Base-by-base conservation (phyloP, 192 early-diverging fungal species). In the Dimargaris cristalligena region DNA sequence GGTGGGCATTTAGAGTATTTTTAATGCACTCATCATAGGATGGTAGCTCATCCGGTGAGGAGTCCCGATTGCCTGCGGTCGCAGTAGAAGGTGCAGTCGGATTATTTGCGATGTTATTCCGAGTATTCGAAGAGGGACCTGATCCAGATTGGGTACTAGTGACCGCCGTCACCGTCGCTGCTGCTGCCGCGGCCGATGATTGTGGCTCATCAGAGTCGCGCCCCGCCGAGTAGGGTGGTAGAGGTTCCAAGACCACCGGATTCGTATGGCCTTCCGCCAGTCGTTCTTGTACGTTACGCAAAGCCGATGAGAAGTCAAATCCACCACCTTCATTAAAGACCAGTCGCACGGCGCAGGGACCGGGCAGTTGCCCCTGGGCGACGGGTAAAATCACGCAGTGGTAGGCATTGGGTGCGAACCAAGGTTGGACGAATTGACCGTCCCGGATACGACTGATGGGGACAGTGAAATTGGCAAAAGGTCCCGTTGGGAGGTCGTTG, bases 281-380 rank as follows among this genome's bases (percentile, higher is more conserved):
- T 4, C 54, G 54, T 8, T 57, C 54, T 32, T 4, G 4, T 8
- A 57, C 34, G 34, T 29, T 57, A 4, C 30, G 28, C 13, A 57
- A 22, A 13, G 34, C 31, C 4, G 6, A 4, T 4, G 8, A 30
- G 22, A 57, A 57, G 11, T 57, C 54, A 30, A 57, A 57, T 22
- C 54, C 54, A 22, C 54, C 54, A 22, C 54, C 54, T 29, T 57
- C 54, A 4, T 57, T 57, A 29, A 57, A 57, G 6, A 34, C 31
- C 31, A 30, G 22, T 30, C 13, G 4, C 9, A 57, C 9, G 6
- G 9, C 6, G 22, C 54, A 31, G 34, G 34, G 29, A 57, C 34
- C 54, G 4, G 54, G 54, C 22, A 57, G 34, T 30, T 4, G 30
- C 6, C 54, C 11, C 11, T 35, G 6, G 6, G 28, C 6, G 6